A percentile compares a stretch with the other conserved stretches of the same genome.
Conservation (phyloP, 2,329 filamentous ascomycete genomes). For the Alternaria angustiovoidea region DNA sequence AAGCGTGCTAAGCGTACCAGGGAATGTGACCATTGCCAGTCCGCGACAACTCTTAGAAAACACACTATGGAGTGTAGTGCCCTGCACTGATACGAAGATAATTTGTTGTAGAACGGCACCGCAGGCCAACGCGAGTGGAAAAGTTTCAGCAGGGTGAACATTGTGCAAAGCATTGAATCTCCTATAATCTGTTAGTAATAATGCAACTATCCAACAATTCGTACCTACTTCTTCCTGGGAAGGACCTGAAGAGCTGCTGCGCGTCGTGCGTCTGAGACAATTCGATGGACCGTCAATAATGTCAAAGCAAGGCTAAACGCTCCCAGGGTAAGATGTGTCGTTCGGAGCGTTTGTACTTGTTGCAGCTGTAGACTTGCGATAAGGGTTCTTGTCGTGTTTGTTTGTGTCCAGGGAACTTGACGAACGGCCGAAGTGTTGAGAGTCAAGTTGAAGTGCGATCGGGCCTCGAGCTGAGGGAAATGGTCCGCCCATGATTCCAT, state of each 20-base stretch:
- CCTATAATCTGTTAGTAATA: slow-evolving; percentile 33
- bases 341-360: slow-evolving; percentile 50
- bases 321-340: slow-evolving; percentile 51
- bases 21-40: slow-evolving; percentile 49
- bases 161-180: slow-evolving; percentile 47
- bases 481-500: slow-evolving; percentile 50
- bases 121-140: slow-evolving; percentile 51
- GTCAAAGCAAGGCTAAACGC: slow-evolving; percentile 49
- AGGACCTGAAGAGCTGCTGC: slow-evolving; percentile 43
- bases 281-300: slow-evolving; percentile 47
- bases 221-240: slow-evolving; percentile 44
- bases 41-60: slow-evolving; percentile 48
- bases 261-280: slow-evolving; percentile 50
- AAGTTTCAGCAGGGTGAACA: slow-evolving; percentile 52
- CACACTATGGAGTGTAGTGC: slow-evolving; percentile 48
- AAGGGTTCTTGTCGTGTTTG: slow-evolving; percentile 41
- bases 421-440: slow-evolving; percentile 43
- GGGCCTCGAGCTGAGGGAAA: slow-evolving; percentile 42
- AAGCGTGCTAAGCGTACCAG: slow-evolving; percentile 40
- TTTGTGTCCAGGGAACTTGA: slow-evolving; percentile 40
- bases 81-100: slow-evolving; percentile 51
- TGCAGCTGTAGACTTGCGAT: slow-evolving; percentile 48
- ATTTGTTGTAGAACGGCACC: slow-evolving; percentile 49
- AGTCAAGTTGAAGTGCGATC: slow-evolving; percentile 51
- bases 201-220: neutral